Base-by-base conservation (phyloP, 768 basidiomycete species). In the Tephrocybe sp. region DNA sequence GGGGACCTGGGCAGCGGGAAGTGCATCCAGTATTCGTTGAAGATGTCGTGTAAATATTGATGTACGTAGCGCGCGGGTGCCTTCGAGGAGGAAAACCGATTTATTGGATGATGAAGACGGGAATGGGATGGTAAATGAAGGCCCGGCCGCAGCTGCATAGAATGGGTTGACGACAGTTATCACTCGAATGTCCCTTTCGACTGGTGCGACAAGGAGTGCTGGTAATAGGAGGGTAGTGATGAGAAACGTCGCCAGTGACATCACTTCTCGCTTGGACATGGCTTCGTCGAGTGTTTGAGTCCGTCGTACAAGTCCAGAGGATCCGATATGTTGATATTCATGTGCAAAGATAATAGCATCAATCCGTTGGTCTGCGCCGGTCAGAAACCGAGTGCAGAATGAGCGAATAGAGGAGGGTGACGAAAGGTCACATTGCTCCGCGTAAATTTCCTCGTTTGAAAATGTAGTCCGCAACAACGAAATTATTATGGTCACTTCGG, bases 111-210 rank as follows among this genome's bases (percentile, higher is more conserved):
- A 12, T 47, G 42, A 25, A 62, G 55, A 13, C 63, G 59, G 8
- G 60, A 64, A 51, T 55, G 54, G 55, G 57, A 70, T 36, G 12
- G 54, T 32, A 49, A 69, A 47, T 57, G 76, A 71, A 3, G 69
- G 56, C 4, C 79, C 75, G 3, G 80, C 72, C 0, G 90, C 87
- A 1, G 94, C 91, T 2, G 92, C 85, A 58, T 96, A 97, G 57
- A 92, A 91, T 2, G 92, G 92, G 51, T 93, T 92, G 62, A 95
- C 79, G 32, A 93, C 75, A 48, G 84, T 85, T 62, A 98, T 73
- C 55, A 97, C 80, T n/a, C 94, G 86, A 34, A 97, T 91, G 55
- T 94, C 90, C 28, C 93, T 79, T 62, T 94, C 93, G n/a, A 78
- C 74, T 0, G 93, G 92, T 0, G 89, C 86, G 21, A 88, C 82